Base-by-base conservation (phyloP, 2,329 filamentous ascomycete species). In the Aspergillus awamori region DNA sequence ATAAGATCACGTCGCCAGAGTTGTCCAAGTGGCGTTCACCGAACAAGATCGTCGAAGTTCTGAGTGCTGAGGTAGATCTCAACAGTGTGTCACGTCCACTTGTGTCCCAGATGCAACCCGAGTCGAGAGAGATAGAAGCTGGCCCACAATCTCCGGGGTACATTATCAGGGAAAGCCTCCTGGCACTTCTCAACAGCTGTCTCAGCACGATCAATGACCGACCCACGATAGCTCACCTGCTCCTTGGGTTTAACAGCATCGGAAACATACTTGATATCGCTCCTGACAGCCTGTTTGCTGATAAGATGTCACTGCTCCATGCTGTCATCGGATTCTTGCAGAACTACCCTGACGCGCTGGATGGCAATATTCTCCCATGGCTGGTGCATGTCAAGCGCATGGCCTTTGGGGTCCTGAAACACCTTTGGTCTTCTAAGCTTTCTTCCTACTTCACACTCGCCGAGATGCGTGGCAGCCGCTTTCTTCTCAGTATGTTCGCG, bases 151-250 rank as follows among this genome's bases (percentile, higher is more conserved):
- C 90, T 1, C 84, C 91, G 0, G 87, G 87, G 61, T 97, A 95
- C 74, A 80, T 89, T 60, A 91, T 93, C 72, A 96, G 97, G 76
- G 82, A 91, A 57, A 90, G 89, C 62, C 88, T 98, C 22, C 83
- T 99, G 5, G 89, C 94, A 65, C 94, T 99, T 69, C 80, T 99
- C 39, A 90, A 91, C 67, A 86, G 88, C 58, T 96, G 92, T 72
- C 83, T 99, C 2, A 84, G 86, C 57, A 87, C 89, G 36, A 89
- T 89, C 26, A 88, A 90, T 1, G 86, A 89, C 68, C 86, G 88
- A 67, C 93, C 95, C 4, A 96, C 90, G 2, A 89, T 99, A 67
- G 95, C 94, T 0, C 96, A 99, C 75, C 83, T 96, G 49, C 81
- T 99, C 2, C 86, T 99, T 5, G 95, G 95, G 0, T 97, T 99